Evolutionary conservation across 208 protist species (phyloP), one percentile per base, ranked within the genome.

Genomic region (Tritrichomonas musculus): DNA sequence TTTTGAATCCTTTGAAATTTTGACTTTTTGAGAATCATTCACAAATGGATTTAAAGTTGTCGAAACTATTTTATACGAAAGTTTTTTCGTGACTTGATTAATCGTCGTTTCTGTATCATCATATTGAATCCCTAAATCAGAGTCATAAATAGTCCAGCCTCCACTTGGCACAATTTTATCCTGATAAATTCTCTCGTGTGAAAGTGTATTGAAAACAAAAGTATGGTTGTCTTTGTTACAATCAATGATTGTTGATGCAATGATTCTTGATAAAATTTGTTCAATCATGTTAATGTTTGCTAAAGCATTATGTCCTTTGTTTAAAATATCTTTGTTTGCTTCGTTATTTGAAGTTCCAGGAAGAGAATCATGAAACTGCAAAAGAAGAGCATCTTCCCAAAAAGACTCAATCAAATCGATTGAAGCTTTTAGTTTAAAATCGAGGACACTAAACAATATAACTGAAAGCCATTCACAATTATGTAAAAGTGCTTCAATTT

Each of bases 321-420:
- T 25, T n/a, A 82, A 1, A 53, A 82, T 82, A 92, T 92, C 82
- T 14, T 41, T 65, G 30, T 92, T 92, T 13, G 50, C 82, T 47
- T 69, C 50, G 36, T 92, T 66, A 8, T 66, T 57, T 8, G 50
- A 92, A 47, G 82, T 69, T 57, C 82, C 82, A 33, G 82, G 82
- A 0, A 92, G 25, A 20, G 33, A 14, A 47, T 92, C 82, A 66
- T 92, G 82, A 50, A 92, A 92, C 39, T 92, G 82, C 13, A 69
- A 47, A 13, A 92, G 25, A 0, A 92, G 14, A 14, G 55, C 47
- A 30, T 41, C 50, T 66, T 66, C 55, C 82, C 82, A 92, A 0
- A 11, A 33, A 36, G 60, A 27, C 20, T 82, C 41, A 0, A 82
- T 30, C 17, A 60, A 8, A 57, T 88, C 36, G 4, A 30, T 82